Percentiles rank a stretch among this genome's conserved stretches.
Evolutionary conservation across 2,329 filamentous ascomycete genomes (phyloP).

Genomic region (Neurospora crassa): DNA sequence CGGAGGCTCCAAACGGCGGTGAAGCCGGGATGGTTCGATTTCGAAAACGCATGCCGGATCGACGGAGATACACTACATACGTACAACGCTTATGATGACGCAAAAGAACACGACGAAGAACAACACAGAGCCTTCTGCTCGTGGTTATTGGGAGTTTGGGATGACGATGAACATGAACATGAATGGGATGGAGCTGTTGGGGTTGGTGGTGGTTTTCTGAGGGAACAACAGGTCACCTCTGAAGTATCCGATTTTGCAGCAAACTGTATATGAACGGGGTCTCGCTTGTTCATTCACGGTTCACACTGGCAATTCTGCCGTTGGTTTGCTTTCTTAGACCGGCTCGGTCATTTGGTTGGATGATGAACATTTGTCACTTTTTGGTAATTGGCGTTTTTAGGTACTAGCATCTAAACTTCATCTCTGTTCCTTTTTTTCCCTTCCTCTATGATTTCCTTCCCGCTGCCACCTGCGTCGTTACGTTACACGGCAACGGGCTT

Average conservation of each 20-base stretch:
- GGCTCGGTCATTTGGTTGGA: background rate
- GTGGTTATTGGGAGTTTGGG: background rate
- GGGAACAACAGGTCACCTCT: background rate
- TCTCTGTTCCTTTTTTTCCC: background rate
- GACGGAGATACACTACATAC: background rate
- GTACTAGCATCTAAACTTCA: background rate
- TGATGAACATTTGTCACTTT: background rate
- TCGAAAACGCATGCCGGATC: background rate
- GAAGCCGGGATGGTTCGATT: background rate
- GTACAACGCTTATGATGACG: background rate
- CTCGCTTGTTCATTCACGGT: background rate
- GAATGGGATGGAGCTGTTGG: background rate
- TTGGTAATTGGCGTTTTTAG: background rate
- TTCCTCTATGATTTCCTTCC: background rate
- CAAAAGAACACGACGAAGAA: background rate
- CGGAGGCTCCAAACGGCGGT: background rate
- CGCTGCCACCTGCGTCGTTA: background rate
- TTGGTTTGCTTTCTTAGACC: background rate
- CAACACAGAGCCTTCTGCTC: background rate
- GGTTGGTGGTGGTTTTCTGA: background rate
- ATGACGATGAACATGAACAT: background rate
- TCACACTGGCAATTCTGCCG: background rate
- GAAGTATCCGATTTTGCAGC: background rate
- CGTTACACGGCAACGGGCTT: background rate
- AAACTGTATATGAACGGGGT: background rate